Base-by-base conservation (phyloP, 257 asterid genomes). In the Rubia yunnanensis region DNA sequence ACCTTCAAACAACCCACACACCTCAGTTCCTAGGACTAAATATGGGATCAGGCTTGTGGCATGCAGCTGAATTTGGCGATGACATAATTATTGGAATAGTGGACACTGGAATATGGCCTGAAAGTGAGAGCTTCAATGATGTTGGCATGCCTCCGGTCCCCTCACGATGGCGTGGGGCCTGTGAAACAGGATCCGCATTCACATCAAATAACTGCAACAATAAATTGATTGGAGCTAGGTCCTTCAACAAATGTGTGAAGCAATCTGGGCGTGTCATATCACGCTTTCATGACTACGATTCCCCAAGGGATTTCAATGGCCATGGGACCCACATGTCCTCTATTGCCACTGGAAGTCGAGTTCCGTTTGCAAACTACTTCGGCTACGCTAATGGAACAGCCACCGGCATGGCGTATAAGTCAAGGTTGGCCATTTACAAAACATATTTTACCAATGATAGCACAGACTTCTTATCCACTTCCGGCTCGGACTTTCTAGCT, bases 311-410 rank as follows among this genome's bases (percentile, higher is more conserved):
- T 58, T 68, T 9, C 22, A 1, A 5, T n/a, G 73, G 73, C 30
- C 73, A 69, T 34, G 73, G 73, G 32, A 60, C 73, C 13, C 73
- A 69, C 18, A 69, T 67, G 22, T 60, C 73, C 6, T 69, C 73
- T 7, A 60, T 54, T 0, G 73, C 68, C 5, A 39, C 67, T 0
- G 73, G 73, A n/a, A n/a, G n/a, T n/a, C n/a, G n/a, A n/a, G n/a
- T n/a, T n/a, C n/a, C n/a, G n/a, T n/a, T n/a, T n/a, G 73, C 73
- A 5, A 59, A 15, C 20, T 50, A 60, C 20, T 69, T 69, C 46
- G 67, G 73, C 31, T 60, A 60, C 23, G 73, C 73, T 14, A 59
- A 60, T 3, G 73, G 68, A 32, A 69, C 73, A 34, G 73, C 73
- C 24, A 69, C 67, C 5, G 73, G 73, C 36, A 69, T 69, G 38